Base-by-base conservation (phyloP, 306 rosid genomes). In the Trifolium repens region DNA sequence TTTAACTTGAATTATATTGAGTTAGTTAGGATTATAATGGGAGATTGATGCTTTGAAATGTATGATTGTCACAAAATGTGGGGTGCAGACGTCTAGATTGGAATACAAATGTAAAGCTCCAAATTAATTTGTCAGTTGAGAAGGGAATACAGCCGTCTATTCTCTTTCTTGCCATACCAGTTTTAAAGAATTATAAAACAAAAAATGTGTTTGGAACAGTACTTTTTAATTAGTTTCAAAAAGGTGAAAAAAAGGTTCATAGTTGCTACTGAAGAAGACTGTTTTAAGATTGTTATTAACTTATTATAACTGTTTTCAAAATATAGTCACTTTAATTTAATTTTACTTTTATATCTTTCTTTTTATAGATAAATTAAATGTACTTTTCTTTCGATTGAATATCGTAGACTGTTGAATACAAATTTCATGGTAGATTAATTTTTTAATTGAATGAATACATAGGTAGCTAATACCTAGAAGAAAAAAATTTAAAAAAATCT, bases 1-100 rank as follows among this genome's bases (percentile, higher is more conserved):
- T 73, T 30, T 61, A 46, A n/a, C 26, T 50, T 73, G 27, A 77
- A 69, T 62, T 79, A 19, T 79, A n/a, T 50, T 71, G 64, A 74
- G 27, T 32, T 44, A 14, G 68, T 32, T 53, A 49, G 62, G 42
- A 64, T 57, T 78, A 35, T 19, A 69, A 26, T 39, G 47, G 63
- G 62, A 46, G 32, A 54, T 57, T 69, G 74, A 52, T 70, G 50
- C 78, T 53, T 43, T 50, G 24, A 39, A 47, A 60, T 59, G 43
- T 50, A 27, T 26, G 19, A 61, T 13, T 61, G 44, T 47, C 71
- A 76, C 27, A 60, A 37, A 35, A 73, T 61, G 5, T 61, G 50
- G 69, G 34, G 40, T 53, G 68, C 66, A 55, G 73, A 54, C 16
- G 43, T 72, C 50, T 50, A 46, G 69, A 58, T 65, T 66, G 64